Percentiles rank a stretch among this genome's conserved stretches.
Evolutionary conservation across 164 flowering plant genomes (phyloP).

Genomic region (Vitis rotundifolia): DNA sequence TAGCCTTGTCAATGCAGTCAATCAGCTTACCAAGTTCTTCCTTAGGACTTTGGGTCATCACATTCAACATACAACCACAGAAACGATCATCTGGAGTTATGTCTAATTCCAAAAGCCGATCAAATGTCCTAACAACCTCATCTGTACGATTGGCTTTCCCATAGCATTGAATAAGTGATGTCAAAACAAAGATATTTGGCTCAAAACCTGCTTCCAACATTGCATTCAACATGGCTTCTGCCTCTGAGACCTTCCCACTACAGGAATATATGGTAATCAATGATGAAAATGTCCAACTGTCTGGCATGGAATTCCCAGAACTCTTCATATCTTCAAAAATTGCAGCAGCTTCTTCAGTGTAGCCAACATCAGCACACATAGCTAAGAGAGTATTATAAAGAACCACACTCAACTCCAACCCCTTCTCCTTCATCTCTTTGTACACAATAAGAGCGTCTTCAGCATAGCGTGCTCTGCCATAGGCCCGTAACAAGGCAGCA

Average conservation of each 20-base stretch:
- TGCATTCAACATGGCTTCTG: constrained; percentile 63
- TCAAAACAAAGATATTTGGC: constrained; percentile 72
- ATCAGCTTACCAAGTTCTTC: constrained; percentile 66
- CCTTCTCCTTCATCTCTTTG: constrained; percentile 82
- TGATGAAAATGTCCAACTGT: constrained; percentile 86
- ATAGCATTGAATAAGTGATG: constrained; percentile 86
- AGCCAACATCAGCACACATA: constrained; percentile 88
- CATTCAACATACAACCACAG: constrained; percentile 82
- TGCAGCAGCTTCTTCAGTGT: constrained; percentile 59
- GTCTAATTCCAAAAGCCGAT: constrained; percentile 49
- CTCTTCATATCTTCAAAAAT: constrained; percentile 80
- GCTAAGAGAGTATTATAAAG: constrained; percentile 76
- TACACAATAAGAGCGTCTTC: constrained; percentile 73
- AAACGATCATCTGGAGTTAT: constrained; percentile 78
- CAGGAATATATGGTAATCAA: constrained; percentile 77
- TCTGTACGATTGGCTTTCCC: constrained; percentile 78
- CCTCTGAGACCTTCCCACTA: constrained; percentile 71
- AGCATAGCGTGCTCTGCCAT: constrained; percentile 67
- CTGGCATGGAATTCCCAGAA: constrained; percentile 56
- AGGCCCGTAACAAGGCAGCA: constrained; percentile 71
- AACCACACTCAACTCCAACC: constrained; percentile 53
- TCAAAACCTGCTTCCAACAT: constrained; percentile 84
- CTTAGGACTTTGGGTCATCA: constrained; percentile 70
- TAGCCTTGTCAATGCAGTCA: constrained; percentile 59
- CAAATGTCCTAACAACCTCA: constrained; percentile 75